Evolutionary conservation across 73 alveolate species (phyloP).

Genomic region (Paramecium octaurelia): DNA sequence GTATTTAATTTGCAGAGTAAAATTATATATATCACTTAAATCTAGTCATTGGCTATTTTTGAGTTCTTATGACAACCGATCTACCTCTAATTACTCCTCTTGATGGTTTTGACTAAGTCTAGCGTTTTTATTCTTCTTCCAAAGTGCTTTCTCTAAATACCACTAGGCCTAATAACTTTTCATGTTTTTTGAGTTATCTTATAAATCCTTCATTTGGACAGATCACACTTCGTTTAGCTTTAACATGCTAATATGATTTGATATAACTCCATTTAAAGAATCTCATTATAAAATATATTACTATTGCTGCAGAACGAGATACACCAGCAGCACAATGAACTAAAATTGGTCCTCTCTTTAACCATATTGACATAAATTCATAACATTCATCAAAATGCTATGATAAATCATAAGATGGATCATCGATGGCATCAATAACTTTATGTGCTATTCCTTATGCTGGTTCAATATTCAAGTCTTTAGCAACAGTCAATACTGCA

Average conservation of each 20-base stretch:
- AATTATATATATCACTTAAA: background rate
- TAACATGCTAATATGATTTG: slow-evolving; percentile 50
- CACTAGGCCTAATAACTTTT: background rate
- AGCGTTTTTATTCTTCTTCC: background rate
- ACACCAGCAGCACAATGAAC: slow-evolving; percentile 78
- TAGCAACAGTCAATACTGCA: slow-evolving; percentile 26
- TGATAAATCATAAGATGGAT: background rate
- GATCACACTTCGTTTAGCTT: slow-evolving; percentile 29
- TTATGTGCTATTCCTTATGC: background rate
- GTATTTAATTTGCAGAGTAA: background rate
- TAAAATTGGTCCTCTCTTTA: slow-evolving; percentile 70
- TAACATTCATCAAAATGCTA: background rate
- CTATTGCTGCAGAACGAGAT: slow-evolving; percentile 75
- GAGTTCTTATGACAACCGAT: slow-evolving; percentile 1
- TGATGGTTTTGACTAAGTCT: background rate
- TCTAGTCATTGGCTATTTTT: background rate
- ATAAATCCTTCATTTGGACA: slow-evolving; percentile 65
- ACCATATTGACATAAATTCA: slow-evolving; percentile 32
- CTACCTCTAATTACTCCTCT: slow-evolving; percentile 28
- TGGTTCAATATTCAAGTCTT: slow-evolving; percentile 20
- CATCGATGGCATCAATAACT: background rate
- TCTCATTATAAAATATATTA: slow-evolving; percentile 71
- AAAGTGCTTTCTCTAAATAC: background rate
- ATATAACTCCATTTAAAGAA: slow-evolving; percentile 50
- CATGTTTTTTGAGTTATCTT: slow-evolving; percentile 10